Percentiles rank a stretch among this genome's conserved stretches.
phyloP scores from a whole-genome alignment of 192 early-diverging fungal species.

The Backusella tarrabulga region DNA sequence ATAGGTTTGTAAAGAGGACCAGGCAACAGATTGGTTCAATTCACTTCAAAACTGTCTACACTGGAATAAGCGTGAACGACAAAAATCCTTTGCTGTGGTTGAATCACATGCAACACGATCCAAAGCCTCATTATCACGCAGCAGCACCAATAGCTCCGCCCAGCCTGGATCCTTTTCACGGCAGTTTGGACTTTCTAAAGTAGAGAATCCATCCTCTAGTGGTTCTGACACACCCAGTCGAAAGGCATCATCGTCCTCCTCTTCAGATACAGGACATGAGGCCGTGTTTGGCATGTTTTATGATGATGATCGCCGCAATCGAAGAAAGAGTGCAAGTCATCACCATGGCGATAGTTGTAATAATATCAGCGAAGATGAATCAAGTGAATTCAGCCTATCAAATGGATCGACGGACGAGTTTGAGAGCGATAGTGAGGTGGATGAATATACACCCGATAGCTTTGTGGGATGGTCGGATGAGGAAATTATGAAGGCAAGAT shows the following conservation, averaged over 20 bases:
- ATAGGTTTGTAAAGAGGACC: slow-evolving; percentile 29
- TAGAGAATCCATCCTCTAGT: not conserved
- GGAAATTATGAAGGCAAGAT: slow-evolving; percentile 26
- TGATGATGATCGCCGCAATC: slow-evolving; percentile 11
- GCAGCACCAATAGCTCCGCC: not conserved
- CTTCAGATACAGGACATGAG: slow-evolving; percentile 21
- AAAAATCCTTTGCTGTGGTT: slow-evolving; percentile 73
- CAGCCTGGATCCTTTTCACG: not conserved
- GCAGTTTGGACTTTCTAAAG: not conserved
- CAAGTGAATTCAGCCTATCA: not conserved
- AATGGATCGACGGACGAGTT: slow-evolving; percentile 13
- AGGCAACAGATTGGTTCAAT: slow-evolving; percentile 85
- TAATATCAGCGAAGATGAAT: not conserved
- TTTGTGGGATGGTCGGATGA: slow-evolving; percentile 29
- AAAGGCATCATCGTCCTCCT: not conserved
- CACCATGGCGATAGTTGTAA: not conserved
- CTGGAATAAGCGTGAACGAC: slow-evolving; percentile 92
- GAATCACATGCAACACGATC: slow-evolving; percentile 30
- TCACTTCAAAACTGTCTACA: slow-evolving; percentile 78
- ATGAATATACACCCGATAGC: not conserved
- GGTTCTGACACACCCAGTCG: not conserved
- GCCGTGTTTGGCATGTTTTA: slow-evolving; percentile 30
- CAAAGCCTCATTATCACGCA: not conserved
- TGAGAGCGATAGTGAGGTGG: slow-evolving; percentile 14
- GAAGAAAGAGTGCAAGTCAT: not conserved